Evolutionary conservation across 2,329 filamentous ascomycete genomes (phyloP), one percentile per base, ranked within the genome.

Genomic region (Alternaria sp.): DNA sequence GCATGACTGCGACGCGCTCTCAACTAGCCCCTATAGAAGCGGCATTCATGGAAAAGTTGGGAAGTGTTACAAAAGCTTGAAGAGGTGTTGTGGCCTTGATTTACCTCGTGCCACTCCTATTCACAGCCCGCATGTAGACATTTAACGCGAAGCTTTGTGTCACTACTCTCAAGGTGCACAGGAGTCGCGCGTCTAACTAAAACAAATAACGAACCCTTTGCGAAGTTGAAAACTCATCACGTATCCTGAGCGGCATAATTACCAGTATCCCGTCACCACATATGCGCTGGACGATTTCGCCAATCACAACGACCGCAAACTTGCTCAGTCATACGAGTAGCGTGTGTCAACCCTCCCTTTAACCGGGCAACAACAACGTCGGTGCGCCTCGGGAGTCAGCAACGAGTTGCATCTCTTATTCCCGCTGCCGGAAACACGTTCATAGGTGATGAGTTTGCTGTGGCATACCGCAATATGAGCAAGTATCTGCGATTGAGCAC

Each of bases 1-100:
- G 86, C 47, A 74, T 79, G 70, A 77, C 65, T 8, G 65, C 74
- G 17, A 66, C 55, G n/a, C 59, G 61, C 11, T 28, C 10, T 1
- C 62, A 75, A 17, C 59, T 78, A 28, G 45, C 19, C 0, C 50
- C 32, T 43, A 67, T 78, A 1, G 71, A 77, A 51, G 60, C 65
- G 8, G 64, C 64, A 10, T 70, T 77, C 13, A 56, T 52, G 46
- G 44, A 69, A 25, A 74, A 71, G 25, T 26, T 77, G 25, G 26
- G 64, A 8, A 30, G 13, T 1, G 13, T 40, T n/a, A 52, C 13
- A 7, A 52, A 9, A 15, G 17, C 19, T 15, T 52, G 17, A 19
- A 40, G 19, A 36, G 12, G 13, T 40, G 32, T n/a, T 0, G 19
- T 3, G 19, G 17, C 19, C 1, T 23, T 30, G 19, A 21, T 19